Percentiles rank a stretch among this genome's conserved stretches.
Conservation (phyloP, 23 red algal species). For the Pyropia haitanensis region DNA sequence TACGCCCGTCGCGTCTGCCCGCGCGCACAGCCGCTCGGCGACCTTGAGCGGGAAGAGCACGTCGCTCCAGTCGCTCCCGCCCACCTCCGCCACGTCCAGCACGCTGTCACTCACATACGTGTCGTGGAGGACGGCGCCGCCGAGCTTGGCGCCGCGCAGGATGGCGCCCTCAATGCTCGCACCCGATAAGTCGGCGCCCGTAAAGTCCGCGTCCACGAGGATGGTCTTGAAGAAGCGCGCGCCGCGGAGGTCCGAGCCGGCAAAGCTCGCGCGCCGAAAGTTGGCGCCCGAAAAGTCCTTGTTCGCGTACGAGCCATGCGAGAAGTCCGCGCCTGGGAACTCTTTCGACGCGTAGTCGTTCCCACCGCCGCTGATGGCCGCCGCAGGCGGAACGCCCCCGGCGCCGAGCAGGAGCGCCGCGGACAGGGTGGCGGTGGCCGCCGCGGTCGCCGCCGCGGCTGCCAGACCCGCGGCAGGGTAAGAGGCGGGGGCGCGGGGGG, state of each 20-base stretch:
- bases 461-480: too few species aligned
- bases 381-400: background rate
- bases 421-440: too few species aligned
- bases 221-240: conserved; percentile 85
- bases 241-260: conserved; percentile 41
- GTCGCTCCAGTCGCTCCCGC: conserved; percentile 60
- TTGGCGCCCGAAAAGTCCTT: conserved; percentile 70
- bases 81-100: conserved; percentile 36
- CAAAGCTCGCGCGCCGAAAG: conserved; percentile 45
- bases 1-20: conserved; percentile 54
- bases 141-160: conserved; percentile 38
- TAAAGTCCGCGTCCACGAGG: conserved; percentile 58
- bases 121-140: conserved; percentile 39
- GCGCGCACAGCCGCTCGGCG: conserved; percentile 34
- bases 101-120: conserved; percentile 70
- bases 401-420: too few species aligned
- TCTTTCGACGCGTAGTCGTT: conserved; percentile 71
- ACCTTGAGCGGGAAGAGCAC: conserved; percentile 52
- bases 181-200: conserved; percentile 41
- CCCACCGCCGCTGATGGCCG: conserved; percentile 71
- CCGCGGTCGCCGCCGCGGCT: too few species aligned
- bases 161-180: conserved; percentile 61
- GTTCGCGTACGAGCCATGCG: conserved; percentile 20
- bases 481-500: too few species aligned
- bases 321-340: conserved; percentile 32